Conservation (phyloP, 1,284 basidiomycete genomes). For the Puccinia polysora region DNA sequence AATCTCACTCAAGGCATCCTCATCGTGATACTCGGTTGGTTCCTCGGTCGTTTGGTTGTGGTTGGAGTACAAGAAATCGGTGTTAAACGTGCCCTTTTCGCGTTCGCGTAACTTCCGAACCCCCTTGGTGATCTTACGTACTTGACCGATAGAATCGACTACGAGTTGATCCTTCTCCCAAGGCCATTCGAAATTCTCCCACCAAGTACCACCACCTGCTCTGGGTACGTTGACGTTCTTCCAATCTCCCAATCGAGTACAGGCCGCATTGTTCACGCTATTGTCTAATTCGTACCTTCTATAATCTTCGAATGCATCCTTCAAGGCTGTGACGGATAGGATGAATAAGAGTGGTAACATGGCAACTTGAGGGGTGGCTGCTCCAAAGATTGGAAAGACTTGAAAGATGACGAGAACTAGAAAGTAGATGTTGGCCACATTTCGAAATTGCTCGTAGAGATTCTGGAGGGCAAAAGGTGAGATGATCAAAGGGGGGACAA, state of each 20-base stretch:
- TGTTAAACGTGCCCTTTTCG: constrained; percentile 66
- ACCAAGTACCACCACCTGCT: constrained; percentile 45
- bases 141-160: constrained; percentile 35
- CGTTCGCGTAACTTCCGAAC: constrained; percentile 76
- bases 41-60: constrained; percentile 58
- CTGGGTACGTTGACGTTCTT: constrained; percentile 77
- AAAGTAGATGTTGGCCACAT: constrained; percentile 90
- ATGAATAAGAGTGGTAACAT: constrained; percentile 85
- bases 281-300: constrained; percentile 79
- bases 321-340: constrained; percentile 79
- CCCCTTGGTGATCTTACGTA: constrained; percentile 67
- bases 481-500: constrained; percentile 6
- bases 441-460: constrained; percentile 54
- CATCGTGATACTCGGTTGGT: constrained; percentile 46
- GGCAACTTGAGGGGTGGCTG: constrained; percentile 74
- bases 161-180: constrained; percentile 47
- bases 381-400: constrained; percentile 86
- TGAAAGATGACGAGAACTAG: constrained; percentile 76
- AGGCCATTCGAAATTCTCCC: constrained; percentile 45
- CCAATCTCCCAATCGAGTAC: constrained; percentile 80
- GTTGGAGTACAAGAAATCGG: constrained; percentile 48
- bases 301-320: constrained; percentile 92
- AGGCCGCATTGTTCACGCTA: constrained; percentile 82
- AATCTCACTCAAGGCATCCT: constrained; percentile 49
- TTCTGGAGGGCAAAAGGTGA: constrained; percentile 32